Evolutionary conservation across 495 filamentous ascomycete species (phyloP).

Genomic region (Penicillium canescens): DNA sequence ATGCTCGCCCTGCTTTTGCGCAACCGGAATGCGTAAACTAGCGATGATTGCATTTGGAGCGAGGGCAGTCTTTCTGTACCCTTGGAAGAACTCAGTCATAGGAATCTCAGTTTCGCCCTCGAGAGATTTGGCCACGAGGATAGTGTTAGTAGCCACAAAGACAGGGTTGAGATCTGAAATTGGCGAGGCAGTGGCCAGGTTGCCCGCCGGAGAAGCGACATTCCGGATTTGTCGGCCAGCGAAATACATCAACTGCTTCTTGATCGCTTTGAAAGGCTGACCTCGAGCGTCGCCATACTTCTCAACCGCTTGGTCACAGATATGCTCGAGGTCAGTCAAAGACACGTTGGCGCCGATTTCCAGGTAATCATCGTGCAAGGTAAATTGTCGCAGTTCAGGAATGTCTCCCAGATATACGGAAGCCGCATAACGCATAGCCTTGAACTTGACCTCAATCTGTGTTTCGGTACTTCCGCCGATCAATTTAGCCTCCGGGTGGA

Average conservation of each 20-base stretch:
- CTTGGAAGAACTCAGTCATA: constrained; percentile 91
- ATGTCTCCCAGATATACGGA: constrained; percentile 96
- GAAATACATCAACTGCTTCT: constrained; percentile 71
- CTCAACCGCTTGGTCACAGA: constrained; percentile 72
- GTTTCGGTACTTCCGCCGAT: constrained; percentile 97
- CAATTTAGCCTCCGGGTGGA: constrained; percentile 84
- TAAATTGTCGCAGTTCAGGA: constrained; percentile 77
- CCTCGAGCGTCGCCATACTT: constrained; percentile 71
- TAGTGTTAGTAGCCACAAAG: constrained; percentile 82
- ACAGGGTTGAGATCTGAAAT: constrained; percentile 97
- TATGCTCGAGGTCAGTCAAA: constrained; percentile 68
- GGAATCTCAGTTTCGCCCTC: constrained; percentile 75
- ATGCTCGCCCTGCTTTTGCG: constrained; percentile 52
- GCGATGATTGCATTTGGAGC: constrained; percentile 81
- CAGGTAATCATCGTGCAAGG: constrained; percentile 74
- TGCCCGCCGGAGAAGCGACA: constrained; percentile 93
- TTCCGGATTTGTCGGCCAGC: constrained; percentile 95
- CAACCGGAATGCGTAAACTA: constrained; percentile 78
- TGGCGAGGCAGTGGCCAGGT: constrained; percentile 90
- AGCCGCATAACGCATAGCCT: constrained; percentile 83
- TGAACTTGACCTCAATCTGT: constrained; percentile 98
- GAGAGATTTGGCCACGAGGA: constrained; percentile 73
- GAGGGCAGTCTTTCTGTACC: constrained; percentile 83
- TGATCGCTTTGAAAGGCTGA: constrained; percentile 59
- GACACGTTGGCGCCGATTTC: constrained; percentile 91